These are phyloP conservation scores for Boletus rufocinnamomeus DNA, from an alignment of 768 basidiomycete species.

Conservation along the genomic window DNA sequence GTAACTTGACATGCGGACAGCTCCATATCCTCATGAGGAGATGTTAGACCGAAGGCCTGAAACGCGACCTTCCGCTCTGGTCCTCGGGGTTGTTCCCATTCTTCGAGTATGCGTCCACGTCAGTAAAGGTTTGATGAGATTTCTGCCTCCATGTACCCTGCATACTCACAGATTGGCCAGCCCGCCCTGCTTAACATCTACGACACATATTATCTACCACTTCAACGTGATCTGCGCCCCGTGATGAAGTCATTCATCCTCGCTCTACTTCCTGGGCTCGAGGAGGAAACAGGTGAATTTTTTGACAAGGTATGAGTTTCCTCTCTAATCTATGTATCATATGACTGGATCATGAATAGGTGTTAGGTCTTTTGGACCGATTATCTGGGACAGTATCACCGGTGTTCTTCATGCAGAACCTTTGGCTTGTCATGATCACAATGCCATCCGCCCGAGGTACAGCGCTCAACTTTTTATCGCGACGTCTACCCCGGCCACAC, in stretches of 20 bases:
- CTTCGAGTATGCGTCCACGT: conserved; percentile 99
- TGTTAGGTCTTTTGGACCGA: conserved; percentile 75
- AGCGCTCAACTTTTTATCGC: conserved; percentile 82
- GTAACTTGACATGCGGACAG: conserved; percentile 30
- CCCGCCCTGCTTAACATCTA: conserved; percentile 90
- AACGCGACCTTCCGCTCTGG: conserved; percentile 88
- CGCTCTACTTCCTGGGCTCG: conserved; percentile 89
- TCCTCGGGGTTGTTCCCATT: conserved; percentile 96
- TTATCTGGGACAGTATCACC: conserved; percentile 82
- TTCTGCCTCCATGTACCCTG: conserved; percentile 4
- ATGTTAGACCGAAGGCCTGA: conserved; percentile 78
- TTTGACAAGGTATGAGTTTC: conserved; percentile 72
- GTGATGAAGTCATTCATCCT: conserved; percentile 94
- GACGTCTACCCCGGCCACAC: conserved; percentile 71
- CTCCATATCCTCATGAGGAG: conserved; percentile 9
- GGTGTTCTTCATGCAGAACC: conserved; percentile 92
- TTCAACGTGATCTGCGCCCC: conserved; percentile 79
- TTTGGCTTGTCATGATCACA: conserved; percentile 93
- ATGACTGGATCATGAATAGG: conserved; percentile 45
- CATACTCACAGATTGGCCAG: conserved; percentile 37
- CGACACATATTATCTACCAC: conserved; percentile 87
- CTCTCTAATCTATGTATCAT: neutral
- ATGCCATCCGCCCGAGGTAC: conserved; percentile 83
- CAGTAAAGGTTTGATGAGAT: conserved; percentile 71
- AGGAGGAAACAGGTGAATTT: conserved; percentile 97